Evolutionary conservation across 2,329 filamentous ascomycete species (phyloP).

Genomic region (Aspergillus intermedius): DNA sequence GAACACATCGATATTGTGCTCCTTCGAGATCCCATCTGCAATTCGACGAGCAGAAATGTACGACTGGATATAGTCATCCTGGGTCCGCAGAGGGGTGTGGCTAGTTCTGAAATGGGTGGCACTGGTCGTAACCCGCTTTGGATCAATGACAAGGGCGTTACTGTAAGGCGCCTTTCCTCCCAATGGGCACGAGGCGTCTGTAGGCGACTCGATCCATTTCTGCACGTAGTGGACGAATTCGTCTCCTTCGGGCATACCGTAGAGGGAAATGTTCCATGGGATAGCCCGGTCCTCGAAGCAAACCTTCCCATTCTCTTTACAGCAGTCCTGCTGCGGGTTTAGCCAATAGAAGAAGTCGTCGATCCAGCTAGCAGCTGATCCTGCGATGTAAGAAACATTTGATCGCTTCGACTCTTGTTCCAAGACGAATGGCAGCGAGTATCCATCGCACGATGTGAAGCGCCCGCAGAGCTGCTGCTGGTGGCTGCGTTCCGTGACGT

Average conservation of each 20-base stretch:
- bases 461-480: constrained; percentile 86
- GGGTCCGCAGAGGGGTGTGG: constrained; percentile 78
- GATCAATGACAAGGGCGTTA: constrained; percentile 72
- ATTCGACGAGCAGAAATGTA: constrained; percentile 88
- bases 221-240: constrained; percentile 84
- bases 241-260: constrained; percentile 85
- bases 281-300: constrained; percentile 76
- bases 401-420: constrained; percentile 91
- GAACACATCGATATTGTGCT: constrained; percentile 77
- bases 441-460: constrained; percentile 78
- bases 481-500: constrained; percentile 65
- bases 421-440: constrained; percentile 80
- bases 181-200: constrained; percentile 76
- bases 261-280: constrained; percentile 80
- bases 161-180: constrained; percentile 85
- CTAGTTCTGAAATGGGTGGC: constrained; percentile 89
- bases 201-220: constrained; percentile 74
- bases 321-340: constrained; percentile 78
- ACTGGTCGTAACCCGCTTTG: constrained; percentile 58
- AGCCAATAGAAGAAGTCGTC: constrained; percentile 96
- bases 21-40: constrained; percentile 63
- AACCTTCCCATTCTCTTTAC: constrained; percentile 60
- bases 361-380: constrained; percentile 88
- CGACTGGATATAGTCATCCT: constrained; percentile 86
- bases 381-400: constrained; percentile 78